These are phyloP conservation scores for Podila horticola DNA, from an alignment of 192 early-diverging fungal species.

Conservation along the genomic window DNA sequence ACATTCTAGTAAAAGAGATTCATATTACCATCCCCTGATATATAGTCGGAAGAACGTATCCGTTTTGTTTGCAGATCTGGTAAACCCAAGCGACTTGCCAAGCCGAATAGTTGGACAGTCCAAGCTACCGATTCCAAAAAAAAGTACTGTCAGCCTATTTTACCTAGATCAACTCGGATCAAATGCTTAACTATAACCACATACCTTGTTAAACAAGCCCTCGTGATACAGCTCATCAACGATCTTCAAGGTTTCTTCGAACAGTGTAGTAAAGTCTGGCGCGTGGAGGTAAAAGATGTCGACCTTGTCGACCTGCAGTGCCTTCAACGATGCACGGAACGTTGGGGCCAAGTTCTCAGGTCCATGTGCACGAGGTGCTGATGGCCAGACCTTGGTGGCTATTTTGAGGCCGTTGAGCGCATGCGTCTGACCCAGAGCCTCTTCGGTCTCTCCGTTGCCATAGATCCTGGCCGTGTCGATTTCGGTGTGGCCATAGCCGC, in stretches of 20 bases:
- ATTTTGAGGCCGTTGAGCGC: conserved; percentile 45
- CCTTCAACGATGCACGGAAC: conserved; percentile 54
- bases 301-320: conserved; percentile 60
- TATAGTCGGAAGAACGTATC: conserved; percentile 51
- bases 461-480: conserved; percentile 58
- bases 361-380: conserved; percentile 48
- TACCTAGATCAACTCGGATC: not conserved
- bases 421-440: not conserved
- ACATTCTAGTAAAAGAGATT: too few species aligned
- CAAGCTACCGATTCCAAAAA: conserved; percentile 24
- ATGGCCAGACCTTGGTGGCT: conserved; percentile 69
- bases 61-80: conserved; percentile 52
- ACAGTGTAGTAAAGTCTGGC: conserved; percentile 64
- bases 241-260: conserved; percentile 62
- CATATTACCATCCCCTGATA: conserved; percentile 54
- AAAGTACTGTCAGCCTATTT: not conserved
- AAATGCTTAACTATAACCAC: not conserved
- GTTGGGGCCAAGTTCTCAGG: conserved; percentile 43
- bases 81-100: conserved; percentile 50
- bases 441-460: conserved; percentile 60
- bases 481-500: conserved; percentile 19
- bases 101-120: conserved; percentile 49
- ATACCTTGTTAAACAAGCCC: conserved; percentile 59
- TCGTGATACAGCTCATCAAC: conserved; percentile 69
- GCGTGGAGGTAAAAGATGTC: conserved; percentile 76